Percentiles rank a stretch among this genome's conserved stretches.
phyloP scores from a whole-genome alignment of 2,329 filamentous ascomycete species.

The Elsinoe fawcettii region DNA sequence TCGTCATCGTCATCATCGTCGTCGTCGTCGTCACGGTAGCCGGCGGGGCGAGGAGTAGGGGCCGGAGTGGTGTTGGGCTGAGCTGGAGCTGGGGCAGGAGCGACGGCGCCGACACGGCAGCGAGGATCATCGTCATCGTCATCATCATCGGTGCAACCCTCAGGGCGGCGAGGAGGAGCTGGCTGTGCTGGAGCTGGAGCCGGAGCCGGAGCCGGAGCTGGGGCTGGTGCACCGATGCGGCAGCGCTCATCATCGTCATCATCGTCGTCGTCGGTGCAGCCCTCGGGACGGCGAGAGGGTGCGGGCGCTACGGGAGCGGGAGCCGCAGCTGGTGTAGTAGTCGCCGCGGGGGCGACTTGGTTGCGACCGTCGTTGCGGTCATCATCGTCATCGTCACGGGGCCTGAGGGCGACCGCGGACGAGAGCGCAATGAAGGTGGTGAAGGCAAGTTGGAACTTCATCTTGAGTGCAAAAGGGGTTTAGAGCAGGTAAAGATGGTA shows the following conservation, averaged over 20 bases:
- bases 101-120: not conserved
- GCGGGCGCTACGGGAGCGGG: not conserved
- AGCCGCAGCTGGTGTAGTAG: not conserved
- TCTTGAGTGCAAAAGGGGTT: not conserved
- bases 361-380: not conserved
- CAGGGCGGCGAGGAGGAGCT: not conserved
- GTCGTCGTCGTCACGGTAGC: not conserved
- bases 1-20: slow-evolving; percentile 6
- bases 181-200: not conserved
- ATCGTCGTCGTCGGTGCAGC: slow-evolving; percentile 7
- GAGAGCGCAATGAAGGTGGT: slow-evolving; percentile 10
- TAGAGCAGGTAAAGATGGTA: not conserved
- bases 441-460: slow-evolving; percentile 12
- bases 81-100: not conserved
- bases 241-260: not conserved
- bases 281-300: not conserved
- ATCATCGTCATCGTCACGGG: slow-evolving; percentile 9
- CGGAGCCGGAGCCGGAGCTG: not conserved
- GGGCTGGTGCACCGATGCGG: not conserved
- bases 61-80: slow-evolving; percentile 7
- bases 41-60: not conserved
- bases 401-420: slow-evolving; percentile 8
- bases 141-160: slow-evolving; percentile 8
- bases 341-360: not conserved
- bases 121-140: slow-evolving; percentile 1